These are phyloP conservation scores for Phyllosticta paracitricarpa DNA, from an alignment of 2,329 filamentous ascomycete genomes.

Conservation along the genomic window DNA sequence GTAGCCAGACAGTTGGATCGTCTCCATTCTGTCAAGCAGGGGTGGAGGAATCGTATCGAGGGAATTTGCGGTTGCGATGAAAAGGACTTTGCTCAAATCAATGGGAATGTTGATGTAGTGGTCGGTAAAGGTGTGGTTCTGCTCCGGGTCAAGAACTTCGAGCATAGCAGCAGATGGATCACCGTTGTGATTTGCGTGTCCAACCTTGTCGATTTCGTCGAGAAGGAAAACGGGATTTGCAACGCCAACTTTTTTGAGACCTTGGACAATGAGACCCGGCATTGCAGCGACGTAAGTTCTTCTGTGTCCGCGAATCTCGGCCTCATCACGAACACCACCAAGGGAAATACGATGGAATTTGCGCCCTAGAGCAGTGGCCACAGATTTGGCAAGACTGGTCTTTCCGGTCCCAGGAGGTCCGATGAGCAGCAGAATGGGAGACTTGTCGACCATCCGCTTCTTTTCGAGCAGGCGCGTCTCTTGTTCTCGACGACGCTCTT, in stretches of 20 bases:
- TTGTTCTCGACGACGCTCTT: slow-evolving; percentile 36
- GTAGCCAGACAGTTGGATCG: slow-evolving; percentile 85
- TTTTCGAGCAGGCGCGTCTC: slow-evolving; percentile 68
- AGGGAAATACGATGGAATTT: slow-evolving; percentile 97
- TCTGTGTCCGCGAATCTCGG: slow-evolving; percentile 89
- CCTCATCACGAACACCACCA: slow-evolving; percentile 89
- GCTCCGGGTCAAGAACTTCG: slow-evolving; percentile 92
- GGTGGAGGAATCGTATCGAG: slow-evolving; percentile 93
- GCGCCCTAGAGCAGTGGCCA: slow-evolving; percentile 81
- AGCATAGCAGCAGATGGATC: slow-evolving; percentile 97
- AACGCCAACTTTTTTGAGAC: slow-evolving; percentile 88
- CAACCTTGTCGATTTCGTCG: slow-evolving; percentile 97
- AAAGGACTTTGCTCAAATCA: slow-evolving; percentile 90
- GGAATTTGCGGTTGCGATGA: slow-evolving; percentile 93
- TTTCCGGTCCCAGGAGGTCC: slow-evolving; percentile 94
- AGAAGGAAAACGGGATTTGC: slow-evolving; percentile 91
- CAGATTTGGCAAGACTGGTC: slow-evolving; percentile 86
- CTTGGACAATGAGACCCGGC: slow-evolving; percentile 90
- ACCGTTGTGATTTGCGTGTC: slow-evolving; percentile 81
- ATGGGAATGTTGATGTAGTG: slow-evolving; percentile 95
- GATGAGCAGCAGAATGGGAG: slow-evolving; percentile 85
- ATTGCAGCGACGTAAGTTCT: slow-evolving; percentile 98
- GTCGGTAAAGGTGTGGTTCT: slow-evolving; percentile 89
- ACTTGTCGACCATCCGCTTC: slow-evolving; percentile 86
- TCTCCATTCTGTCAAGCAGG: slow-evolving; percentile 93